Conservation (phyloP, 176 grass and related monocot species). For the Paspalum vaginatum region DNA sequence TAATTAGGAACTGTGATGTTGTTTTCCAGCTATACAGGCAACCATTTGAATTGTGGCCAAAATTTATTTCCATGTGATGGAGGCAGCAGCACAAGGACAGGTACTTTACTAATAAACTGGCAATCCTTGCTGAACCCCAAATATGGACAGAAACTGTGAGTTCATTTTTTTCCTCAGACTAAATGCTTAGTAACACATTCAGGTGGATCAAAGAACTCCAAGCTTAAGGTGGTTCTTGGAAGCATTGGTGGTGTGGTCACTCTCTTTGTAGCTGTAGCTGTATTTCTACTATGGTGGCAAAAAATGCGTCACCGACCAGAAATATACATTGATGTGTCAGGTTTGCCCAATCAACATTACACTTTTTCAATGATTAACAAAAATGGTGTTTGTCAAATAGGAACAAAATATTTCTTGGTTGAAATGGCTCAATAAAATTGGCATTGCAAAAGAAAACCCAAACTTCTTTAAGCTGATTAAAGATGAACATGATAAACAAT, state of each 20-base stretch:
- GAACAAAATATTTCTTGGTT: not conserved
- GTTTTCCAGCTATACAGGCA: constrained; percentile 67
- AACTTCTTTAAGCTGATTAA: constrained; percentile 9
- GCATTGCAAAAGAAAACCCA: constrained; percentile 16
- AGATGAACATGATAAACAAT: constrained; percentile 26
- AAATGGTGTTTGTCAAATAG: not conserved
- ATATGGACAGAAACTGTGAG: constrained; percentile 7
- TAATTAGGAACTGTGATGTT: constrained; percentile 6
- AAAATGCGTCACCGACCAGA: constrained; percentile 50
- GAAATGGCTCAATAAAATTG: constrained; percentile 14
- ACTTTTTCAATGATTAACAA: too few relatives aligned
- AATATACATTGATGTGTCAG: constrained; percentile 83
- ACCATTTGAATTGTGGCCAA: constrained; percentile 67
- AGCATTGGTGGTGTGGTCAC: constrained; percentile 54
- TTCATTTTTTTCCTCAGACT: constrained; percentile 18
- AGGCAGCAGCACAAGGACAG: constrained; percentile 17
- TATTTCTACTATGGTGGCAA: constrained; percentile 67
- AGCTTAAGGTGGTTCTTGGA: constrained; percentile 50
- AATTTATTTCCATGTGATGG: constrained; percentile 41
- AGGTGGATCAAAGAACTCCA: constrained; percentile 58
- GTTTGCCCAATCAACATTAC: constrained; percentile 39
- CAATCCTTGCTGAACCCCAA: constrained; percentile 2
- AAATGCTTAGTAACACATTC: constrained; percentile 36
- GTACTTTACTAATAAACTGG: constrained; percentile 25
- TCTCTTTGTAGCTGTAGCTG: constrained; percentile 37